Conservation (phyloP, 2,329 filamentous ascomycete genomes). For the Stenocarpella maydis region DNA sequence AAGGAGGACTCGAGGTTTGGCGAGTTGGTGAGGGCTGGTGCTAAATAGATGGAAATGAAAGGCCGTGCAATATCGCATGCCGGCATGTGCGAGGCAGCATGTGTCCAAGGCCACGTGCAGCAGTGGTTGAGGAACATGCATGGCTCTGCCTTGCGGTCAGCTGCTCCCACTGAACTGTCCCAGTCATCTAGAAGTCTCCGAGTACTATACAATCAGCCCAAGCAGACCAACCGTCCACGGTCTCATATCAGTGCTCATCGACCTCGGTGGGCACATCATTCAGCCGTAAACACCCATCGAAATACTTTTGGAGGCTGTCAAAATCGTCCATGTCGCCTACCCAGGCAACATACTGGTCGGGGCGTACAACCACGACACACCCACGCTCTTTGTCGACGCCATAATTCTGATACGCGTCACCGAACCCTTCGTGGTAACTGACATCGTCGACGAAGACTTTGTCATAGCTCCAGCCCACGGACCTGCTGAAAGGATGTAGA, state of each 20-base stretch:
- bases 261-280: no score
- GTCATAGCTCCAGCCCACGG: conserved; percentile 62
- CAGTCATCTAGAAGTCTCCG: not conserved
- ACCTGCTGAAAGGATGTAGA: conserved; percentile 55
- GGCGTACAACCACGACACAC: conserved; percentile 66
- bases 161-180: not conserved
- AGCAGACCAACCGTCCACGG: not conserved
- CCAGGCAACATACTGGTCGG: conserved; percentile 71
- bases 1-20: conserved; percentile 9
- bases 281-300: conserved; percentile 39
- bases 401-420: conserved; percentile 62
- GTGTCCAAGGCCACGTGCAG: not conserved
- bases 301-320: conserved; percentile 46
- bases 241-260: not conserved
- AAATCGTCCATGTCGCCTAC: conserved; percentile 50
- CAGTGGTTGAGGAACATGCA: not conserved
- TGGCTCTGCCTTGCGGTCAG: no score
- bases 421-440: conserved; percentile 61
- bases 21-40: conserved; percentile 19
- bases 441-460: conserved; percentile 64
- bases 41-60: not conserved
- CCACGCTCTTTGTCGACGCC: conserved; percentile 64
- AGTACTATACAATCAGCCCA: no score
- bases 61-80: not conserved
- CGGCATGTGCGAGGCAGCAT: not conserved